A percentile compares a stretch with the other conserved stretches of the same genome.
Conservation (phyloP, 179 eudicot genomes). For the Beta corolliflora region DNA sequence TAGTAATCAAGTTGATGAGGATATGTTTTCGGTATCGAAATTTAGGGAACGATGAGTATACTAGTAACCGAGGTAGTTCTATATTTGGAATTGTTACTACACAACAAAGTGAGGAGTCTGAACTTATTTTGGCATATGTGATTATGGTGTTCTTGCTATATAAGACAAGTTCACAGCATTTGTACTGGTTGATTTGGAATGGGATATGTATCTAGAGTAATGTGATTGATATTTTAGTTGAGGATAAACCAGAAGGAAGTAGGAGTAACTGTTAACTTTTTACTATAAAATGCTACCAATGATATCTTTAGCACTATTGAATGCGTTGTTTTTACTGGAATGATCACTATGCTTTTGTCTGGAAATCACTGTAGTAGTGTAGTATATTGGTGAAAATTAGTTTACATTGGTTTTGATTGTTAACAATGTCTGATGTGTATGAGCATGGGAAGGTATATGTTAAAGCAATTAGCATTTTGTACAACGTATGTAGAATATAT, state of each 20-base stretch:
- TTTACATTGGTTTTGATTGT: neutral
- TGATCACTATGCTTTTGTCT: neutral
- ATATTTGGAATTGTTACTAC: neutral
- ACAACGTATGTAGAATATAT: too few species aligned
- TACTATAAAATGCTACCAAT: neutral
- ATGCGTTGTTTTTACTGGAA: neutral
- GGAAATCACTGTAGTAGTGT: neutral
- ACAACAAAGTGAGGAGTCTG: neutral
- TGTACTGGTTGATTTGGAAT: neutral
- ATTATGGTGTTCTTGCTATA: neutral
- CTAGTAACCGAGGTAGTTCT: neutral
- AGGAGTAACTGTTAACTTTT: too few species aligned
- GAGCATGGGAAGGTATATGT: neutral
- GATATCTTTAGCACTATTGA: neutral
- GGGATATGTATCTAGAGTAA: neutral
- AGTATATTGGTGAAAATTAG: neutral
- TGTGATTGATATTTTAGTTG: neutral
- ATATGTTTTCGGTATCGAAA: neutral
- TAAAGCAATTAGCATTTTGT: neutral
- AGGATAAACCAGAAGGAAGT: neutral
- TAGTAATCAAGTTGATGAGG: neutral
- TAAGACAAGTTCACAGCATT: neutral
- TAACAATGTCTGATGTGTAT: neutral
- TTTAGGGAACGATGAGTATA: neutral
- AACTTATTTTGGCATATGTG: neutral